Evolutionary conservation across 805 yeast genomes (phyloP), one percentile per base, ranked within the genome.

Genomic region (Saccharomyces mikatae): DNA sequence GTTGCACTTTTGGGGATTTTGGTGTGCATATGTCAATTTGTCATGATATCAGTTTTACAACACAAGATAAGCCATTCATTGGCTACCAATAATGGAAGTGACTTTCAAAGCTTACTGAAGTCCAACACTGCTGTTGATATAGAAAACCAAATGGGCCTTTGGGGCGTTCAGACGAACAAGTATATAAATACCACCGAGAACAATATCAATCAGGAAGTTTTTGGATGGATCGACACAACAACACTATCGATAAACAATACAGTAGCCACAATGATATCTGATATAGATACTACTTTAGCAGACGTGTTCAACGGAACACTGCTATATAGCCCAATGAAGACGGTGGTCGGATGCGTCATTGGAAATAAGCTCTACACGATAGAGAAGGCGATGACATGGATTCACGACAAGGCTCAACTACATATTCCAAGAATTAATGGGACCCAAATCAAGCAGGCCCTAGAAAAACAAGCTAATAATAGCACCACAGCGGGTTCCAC

Each of bases 351-450:
- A 31, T 92, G 99, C 71, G 80, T 88, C 2, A 74, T 94, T 41
- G 92, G 88, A 17, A 75, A 85, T 50, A 94, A 92, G 62, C 67
- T 92, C 6, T 75, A 75, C 13, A 75, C 78, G 24, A 73, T 89
- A 2, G 87, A 87, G 58, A 65, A 79, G 30, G 98, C 95, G 0
- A 70, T 91, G 53, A 78, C 83, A 1, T 94, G 97, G 97, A 72
- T 90, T 1, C 75, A 84, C 60, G 73, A 84, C 36, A 74, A 87
- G 58, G 75, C 90, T 2, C 74, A 80, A 14, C 69, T 90, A 2
- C 59, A 72, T 0, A 64, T 89, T 1, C 96, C 96, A 0, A 61
- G 74, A 46, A 68, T 84, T 14, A 73, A 73, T 49, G 67, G 66
- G 10, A 56, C 65, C 4, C 71, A 71, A 26, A 52, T 76, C 2